phyloP scores from a whole-genome alignment of 306 rosid species.

The Begonia peltatifolia region DNA sequence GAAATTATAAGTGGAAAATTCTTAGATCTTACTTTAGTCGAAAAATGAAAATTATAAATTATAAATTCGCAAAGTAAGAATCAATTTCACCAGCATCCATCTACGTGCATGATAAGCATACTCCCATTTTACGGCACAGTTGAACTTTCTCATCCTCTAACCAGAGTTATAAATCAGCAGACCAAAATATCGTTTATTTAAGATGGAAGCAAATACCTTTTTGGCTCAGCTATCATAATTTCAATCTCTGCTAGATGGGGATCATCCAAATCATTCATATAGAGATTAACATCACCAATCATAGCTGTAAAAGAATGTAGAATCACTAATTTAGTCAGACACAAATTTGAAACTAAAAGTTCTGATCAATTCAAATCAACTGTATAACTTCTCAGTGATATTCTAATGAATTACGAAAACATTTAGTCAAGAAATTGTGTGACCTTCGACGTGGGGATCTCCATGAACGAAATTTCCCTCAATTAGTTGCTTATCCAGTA shows the following conservation, averaged over 20 bases:
- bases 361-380: conserved; percentile 1
- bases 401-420: too few relatives aligned
- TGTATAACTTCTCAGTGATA: not conserved
- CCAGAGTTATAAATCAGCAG: too few relatives aligned
- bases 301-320: conserved; percentile 41
- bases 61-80: too few relatives aligned
- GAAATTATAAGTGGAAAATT: too few relatives aligned
- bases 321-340: conserved; percentile 6
- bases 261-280: conserved; percentile 67
- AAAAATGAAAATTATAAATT: too few relatives aligned
- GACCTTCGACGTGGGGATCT: conserved; percentile 64
- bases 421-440: conserved; percentile 1
- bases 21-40: not conserved
- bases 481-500: conserved; percentile 56
- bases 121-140: too few relatives aligned
- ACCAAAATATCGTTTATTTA: not conserved
- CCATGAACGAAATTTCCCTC: conserved; percentile 56
- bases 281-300: conserved; percentile 92
- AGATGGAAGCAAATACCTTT: conserved; percentile 36
- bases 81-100: too few relatives aligned
- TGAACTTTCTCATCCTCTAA: too few relatives aligned
- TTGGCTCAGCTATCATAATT: conserved; percentile 84
- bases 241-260: conserved; percentile 74
- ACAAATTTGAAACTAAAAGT: not conserved
- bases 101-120: too few relatives aligned